Conservation (phyloP, 345 rosid species). For the Arabis alpina region DNA sequence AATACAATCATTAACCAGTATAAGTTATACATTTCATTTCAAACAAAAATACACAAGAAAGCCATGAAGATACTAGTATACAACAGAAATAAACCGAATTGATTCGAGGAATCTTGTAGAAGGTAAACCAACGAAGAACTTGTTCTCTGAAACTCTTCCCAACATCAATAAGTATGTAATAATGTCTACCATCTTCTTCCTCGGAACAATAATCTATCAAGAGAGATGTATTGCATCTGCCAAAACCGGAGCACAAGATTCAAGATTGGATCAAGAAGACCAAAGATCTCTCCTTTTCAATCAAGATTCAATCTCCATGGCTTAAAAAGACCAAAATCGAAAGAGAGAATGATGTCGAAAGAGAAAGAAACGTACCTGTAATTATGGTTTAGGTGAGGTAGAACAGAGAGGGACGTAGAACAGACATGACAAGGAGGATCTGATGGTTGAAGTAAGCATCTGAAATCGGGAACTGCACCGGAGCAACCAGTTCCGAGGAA, state of each 20-base stretch:
- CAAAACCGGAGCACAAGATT: slow-evolving; percentile 31
- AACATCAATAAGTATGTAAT: slow-evolving; percentile 79
- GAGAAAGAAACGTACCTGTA: slow-evolving; percentile 57
- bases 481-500: slow-evolving; percentile 98
- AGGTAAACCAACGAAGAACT: slow-evolving; percentile 94
- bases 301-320: background rate
- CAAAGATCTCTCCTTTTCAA: slow-evolving; percentile 3
- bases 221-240: slow-evolving; percentile 94
- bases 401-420: slow-evolving; percentile 60
- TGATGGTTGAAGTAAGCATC: slow-evolving; percentile 88
- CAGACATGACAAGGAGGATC: slow-evolving; percentile 93
- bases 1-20: slow-evolving; percentile 3
- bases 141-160: slow-evolving; percentile 98
- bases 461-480: slow-evolving; percentile 80
- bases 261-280: slow-evolving; percentile 8
- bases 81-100: slow-evolving; percentile 69
- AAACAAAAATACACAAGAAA: background rate
- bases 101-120: slow-evolving; percentile 73
- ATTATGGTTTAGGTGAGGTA: slow-evolving; percentile 81
- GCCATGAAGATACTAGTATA: slow-evolving; percentile 4
- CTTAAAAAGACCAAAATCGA: background rate
- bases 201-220: slow-evolving; percentile 71
- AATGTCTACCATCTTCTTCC: slow-evolving; percentile 55
- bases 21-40: background rate
- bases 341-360: background rate